Evolutionary conservation across 2,329 filamentous ascomycete genomes (phyloP), one percentile per base, ranked within the genome.

Genomic region (Aspergillus carbonarius): DNA sequence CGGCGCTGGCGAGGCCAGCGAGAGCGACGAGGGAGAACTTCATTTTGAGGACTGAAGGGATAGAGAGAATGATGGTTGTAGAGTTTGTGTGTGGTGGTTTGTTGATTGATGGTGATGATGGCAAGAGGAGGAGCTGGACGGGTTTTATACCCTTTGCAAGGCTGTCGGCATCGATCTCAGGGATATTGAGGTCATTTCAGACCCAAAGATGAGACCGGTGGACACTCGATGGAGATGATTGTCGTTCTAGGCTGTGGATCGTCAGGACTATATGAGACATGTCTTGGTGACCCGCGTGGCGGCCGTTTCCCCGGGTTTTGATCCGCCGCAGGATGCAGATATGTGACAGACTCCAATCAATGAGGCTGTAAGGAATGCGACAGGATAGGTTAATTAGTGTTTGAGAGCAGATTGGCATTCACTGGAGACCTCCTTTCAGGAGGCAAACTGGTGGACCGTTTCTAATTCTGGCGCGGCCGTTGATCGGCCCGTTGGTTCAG

Each of bases 21-120:
- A 68, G 57, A 30, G 67, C 51, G 56, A 67, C 64, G 44, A 69
- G 54, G 17, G 67, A 66, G 63, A 71, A 68, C 58, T 69, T 69
- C 68, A 71, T 70, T 60, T 53, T 68, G 58, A 50, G 13, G 4
- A 4, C 18, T 25, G 44, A 32, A 10, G n/a, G n/a, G n/a, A 30
- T 44, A 20, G 18, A 25, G 2, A 35, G 13, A 18, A 15, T 25
- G 17, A 12, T 35, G 5, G 9, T 32, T 2, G 8, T 32, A 32
- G 30, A 10, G 7, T 32, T 32, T 32, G 30, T 20, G 30, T 20
- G 6, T 13, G 46, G 53, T 10, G n/a, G 18, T 6, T 39, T 27
- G 18, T 30, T 32, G 25, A 15, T 42, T 42, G 17, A 5, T 40
- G 20, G 12, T 20, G 40, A 40, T 35, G 15, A 30, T 25, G 15